Percentiles rank a stretch among this genome's conserved stretches.
Conservation (phyloP, 2,329 filamentous ascomycete species). For the Aspergillus latus region DNA sequence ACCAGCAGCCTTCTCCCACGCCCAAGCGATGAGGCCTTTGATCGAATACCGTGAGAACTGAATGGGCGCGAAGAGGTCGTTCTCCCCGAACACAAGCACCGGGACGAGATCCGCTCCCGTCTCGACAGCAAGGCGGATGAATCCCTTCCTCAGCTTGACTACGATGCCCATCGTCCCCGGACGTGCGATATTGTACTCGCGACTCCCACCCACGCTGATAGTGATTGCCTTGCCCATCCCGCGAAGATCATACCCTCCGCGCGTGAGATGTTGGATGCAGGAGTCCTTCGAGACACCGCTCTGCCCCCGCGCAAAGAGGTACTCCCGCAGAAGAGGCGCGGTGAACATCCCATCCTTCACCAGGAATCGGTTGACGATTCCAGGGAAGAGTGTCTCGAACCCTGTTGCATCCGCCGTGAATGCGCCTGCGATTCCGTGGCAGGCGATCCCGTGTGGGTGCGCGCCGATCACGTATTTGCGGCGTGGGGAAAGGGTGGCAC, state of each 20-base stretch:
- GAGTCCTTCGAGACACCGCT: constrained; percentile 78
- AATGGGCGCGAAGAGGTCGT: constrained; percentile 82
- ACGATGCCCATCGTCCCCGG: constrained; percentile 73
- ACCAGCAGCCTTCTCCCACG: constrained; percentile 65
- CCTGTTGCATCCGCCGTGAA: constrained; percentile 79
- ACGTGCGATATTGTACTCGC: constrained; percentile 77
- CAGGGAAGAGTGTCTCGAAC: constrained; percentile 76
- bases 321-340: constrained; percentile 81
- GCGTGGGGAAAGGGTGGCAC: constrained; percentile 68
- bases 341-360: constrained; percentile 84
- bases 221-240: constrained; percentile 85
- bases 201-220: constrained; percentile 82
- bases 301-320: constrained; percentile 73
- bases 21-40: constrained; percentile 61
- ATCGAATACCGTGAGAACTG: constrained; percentile 64
- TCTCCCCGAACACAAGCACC: constrained; percentile 81
- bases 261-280: constrained; percentile 74
- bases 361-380: constrained; percentile 80
- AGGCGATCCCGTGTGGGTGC: constrained; percentile 87
- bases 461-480: constrained; percentile 88
- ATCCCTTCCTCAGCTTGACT: constrained; percentile 76
- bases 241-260: constrained; percentile 67
- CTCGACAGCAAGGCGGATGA: constrained; percentile 80
- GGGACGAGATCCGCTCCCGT: constrained; percentile 82
- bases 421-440: constrained; percentile 76